Evolutionary conservation across 208 protist species (phyloP).

Genomic region (Endotrypanum monterogeii): DNA sequence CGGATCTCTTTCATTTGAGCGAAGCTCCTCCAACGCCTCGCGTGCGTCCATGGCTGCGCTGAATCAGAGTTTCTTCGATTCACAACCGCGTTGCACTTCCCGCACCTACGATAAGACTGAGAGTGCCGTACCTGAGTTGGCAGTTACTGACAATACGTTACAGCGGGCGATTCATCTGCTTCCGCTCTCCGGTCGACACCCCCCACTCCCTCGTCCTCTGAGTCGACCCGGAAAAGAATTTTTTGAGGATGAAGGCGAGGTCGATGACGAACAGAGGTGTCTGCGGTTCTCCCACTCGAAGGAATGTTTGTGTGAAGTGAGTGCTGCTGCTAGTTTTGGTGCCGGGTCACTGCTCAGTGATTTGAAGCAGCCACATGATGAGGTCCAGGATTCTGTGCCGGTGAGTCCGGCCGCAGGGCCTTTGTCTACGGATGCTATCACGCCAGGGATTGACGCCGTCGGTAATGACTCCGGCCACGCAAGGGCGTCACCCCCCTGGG

Average conservation of each 20-base stretch:
- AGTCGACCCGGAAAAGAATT: constrained; percentile 9
- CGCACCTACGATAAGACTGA: not conserved
- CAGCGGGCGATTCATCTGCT: not conserved
- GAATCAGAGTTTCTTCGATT: constrained; percentile 32
- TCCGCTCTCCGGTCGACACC: not conserved
- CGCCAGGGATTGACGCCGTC: not conserved
- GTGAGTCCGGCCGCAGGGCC: not conserved
- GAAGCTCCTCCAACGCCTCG: constrained; percentile 9
- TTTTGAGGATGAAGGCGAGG: constrained; percentile 17
- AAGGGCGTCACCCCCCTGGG: not conserved
- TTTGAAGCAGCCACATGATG: not conserved
- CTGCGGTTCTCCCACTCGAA: not conserved
- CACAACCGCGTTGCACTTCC: constrained; percentile 2
- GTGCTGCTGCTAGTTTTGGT: not conserved
- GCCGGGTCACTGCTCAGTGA: constrained; percentile 1
- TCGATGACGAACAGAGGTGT: not conserved
- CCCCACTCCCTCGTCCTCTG: not conserved
- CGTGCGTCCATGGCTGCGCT: constrained; percentile 20
- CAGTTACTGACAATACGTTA: not conserved
- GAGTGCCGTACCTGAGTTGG: constrained; percentile 3
- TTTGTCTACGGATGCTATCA: not conserved
- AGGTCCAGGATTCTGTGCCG: not conserved
- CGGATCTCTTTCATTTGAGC: not conserved
- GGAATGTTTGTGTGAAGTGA: not conserved
- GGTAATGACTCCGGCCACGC: not conserved